These are phyloP conservation scores for Fusarium sp. DNA, from an alignment of 2,329 filamentous ascomycete genomes.

Conservation along the genomic window DNA sequence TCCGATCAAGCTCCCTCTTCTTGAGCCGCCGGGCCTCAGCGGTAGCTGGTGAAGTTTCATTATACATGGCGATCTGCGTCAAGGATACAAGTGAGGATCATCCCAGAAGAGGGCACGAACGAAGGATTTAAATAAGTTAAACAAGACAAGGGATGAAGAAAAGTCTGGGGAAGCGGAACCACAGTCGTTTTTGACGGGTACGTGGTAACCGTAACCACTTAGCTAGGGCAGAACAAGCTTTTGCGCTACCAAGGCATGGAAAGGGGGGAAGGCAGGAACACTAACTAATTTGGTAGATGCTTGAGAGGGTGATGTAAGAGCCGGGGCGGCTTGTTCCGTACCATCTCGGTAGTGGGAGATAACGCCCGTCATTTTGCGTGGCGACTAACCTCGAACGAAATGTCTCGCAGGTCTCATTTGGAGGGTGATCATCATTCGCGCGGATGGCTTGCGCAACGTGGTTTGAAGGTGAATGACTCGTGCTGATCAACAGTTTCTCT, in stretches of 20 bases:
- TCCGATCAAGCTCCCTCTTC: conserved; percentile 51
- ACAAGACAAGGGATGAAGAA: conserved; percentile 1
- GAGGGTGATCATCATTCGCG: neutral
- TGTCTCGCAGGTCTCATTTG: neutral
- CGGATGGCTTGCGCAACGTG: neutral
- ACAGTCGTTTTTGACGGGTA: conserved; percentile 8
- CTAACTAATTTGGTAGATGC: neutral
- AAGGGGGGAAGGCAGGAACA: neutral
- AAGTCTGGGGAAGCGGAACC: conserved; percentile 26
- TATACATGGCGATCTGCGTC: conserved; percentile 28
- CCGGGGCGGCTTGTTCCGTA: neutral
- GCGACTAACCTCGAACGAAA: neutral
- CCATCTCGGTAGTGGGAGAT: neutral
- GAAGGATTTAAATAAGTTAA: neutral
- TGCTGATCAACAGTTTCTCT: neutral
- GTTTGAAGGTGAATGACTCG: neutral
- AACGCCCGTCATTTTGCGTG: neutral
- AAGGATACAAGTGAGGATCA: conserved; percentile 4
- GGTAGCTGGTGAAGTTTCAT: conserved; percentile 8
- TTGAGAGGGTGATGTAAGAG: conserved; percentile 16
- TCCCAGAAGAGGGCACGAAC: neutral
- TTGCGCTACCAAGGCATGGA: conserved; percentile 3
- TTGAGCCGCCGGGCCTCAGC: conserved; percentile 43
- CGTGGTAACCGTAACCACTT: neutral
- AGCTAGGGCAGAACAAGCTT: conserved; percentile 18